Percentiles rank a stretch among this genome's conserved stretches.
Conservation (phyloP, 2,329 filamentous ascomycete species). For the Cladosporium cucumerinum region DNA sequence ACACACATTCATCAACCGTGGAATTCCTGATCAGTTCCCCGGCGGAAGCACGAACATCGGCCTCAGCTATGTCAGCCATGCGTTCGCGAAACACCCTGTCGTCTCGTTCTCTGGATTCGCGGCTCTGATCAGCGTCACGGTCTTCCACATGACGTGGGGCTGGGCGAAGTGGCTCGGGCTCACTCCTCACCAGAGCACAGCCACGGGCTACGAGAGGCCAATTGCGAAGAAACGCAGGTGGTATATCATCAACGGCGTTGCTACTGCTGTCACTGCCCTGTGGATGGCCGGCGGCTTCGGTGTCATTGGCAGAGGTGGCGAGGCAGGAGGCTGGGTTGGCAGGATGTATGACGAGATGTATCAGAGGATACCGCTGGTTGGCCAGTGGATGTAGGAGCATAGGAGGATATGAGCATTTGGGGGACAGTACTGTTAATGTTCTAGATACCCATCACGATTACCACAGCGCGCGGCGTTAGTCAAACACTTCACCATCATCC, state of each 20-base stretch:
- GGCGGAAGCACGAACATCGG: slow-evolving; percentile 85
- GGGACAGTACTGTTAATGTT: neutral
- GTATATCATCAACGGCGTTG: slow-evolving; percentile 67
- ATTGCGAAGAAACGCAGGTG: slow-evolving; percentile 62
- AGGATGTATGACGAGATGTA: slow-evolving; percentile 76
- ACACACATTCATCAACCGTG: slow-evolving; percentile 73
- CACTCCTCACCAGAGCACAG: slow-evolving; percentile 55
- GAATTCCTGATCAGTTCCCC: slow-evolving; percentile 70
- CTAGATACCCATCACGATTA: slow-evolving; percentile 15
- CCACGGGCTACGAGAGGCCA: slow-evolving; percentile 48
- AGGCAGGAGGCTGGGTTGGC: slow-evolving; percentile 72
- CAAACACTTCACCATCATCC: neutral
- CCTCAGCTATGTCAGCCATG: slow-evolving; percentile 78
- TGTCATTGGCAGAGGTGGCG: slow-evolving; percentile 69
- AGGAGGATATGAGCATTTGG: neutral
- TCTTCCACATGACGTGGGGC: slow-evolving; percentile 80
- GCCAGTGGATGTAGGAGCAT: slow-evolving; percentile 39
- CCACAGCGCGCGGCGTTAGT: neutral
- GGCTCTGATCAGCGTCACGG: slow-evolving; percentile 63
- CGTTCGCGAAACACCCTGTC: slow-evolving; percentile 68
- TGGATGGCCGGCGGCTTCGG: slow-evolving; percentile 82
- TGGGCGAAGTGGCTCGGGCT: slow-evolving; percentile 75
- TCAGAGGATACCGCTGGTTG: slow-evolving; percentile 56
- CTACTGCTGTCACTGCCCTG: slow-evolving; percentile 56
- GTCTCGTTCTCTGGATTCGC: slow-evolving; percentile 67